These are phyloP conservation scores for Tetraselmis chui DNA, from an alignment of 139 green algal genomes.

Conservation along the genomic window DNA sequence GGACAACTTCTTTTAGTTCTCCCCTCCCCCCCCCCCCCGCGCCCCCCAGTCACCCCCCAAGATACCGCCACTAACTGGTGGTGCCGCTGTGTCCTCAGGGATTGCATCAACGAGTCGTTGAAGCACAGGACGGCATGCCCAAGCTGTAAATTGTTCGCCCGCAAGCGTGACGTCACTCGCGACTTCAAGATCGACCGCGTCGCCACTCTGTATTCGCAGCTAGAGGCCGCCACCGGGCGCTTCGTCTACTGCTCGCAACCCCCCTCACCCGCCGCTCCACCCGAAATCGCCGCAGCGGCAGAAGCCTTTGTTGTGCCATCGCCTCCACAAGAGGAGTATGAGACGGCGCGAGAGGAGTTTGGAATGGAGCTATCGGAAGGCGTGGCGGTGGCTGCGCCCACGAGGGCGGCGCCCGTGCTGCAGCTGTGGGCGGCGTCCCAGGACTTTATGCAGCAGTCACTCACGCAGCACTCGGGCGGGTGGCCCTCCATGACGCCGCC, in stretches of 20 bases:
- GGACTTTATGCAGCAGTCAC: too few species aligned
- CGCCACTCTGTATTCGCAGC: slow-evolving; percentile 11
- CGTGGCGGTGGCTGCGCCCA: too few species aligned
- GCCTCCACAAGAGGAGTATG: background rate
- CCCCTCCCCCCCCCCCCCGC: too few species aligned
- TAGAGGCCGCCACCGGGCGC: slow-evolving; percentile 18
- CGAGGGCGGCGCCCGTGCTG: background rate
- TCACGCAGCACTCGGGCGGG: background rate
- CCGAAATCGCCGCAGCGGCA: too few species aligned
- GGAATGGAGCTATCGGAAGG: too few species aligned
- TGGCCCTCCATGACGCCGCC: too few species aligned
- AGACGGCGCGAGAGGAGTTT: background rate
- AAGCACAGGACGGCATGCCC: slow-evolving; percentile 22
- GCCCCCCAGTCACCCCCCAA: too few species aligned
- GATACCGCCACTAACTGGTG: too few species aligned
- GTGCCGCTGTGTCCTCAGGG: slow-evolving; percentile 19
- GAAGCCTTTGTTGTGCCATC: background rate
- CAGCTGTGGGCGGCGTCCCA: background rate
- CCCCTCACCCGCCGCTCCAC: background rate
- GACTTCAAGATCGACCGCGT: slow-evolving; percentile 24
- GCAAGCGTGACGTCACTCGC: slow-evolving; percentile 21
- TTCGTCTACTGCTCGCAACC: slow-evolving; percentile 17
- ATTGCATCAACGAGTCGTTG: slow-evolving; percentile 27
- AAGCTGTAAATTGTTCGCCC: slow-evolving; percentile 19
- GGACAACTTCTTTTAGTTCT: too few species aligned